Evolutionary conservation across 2,329 filamentous ascomycete genomes (phyloP), one percentile per base, ranked within the genome.

Genomic region (Fusarium miscanthi): DNA sequence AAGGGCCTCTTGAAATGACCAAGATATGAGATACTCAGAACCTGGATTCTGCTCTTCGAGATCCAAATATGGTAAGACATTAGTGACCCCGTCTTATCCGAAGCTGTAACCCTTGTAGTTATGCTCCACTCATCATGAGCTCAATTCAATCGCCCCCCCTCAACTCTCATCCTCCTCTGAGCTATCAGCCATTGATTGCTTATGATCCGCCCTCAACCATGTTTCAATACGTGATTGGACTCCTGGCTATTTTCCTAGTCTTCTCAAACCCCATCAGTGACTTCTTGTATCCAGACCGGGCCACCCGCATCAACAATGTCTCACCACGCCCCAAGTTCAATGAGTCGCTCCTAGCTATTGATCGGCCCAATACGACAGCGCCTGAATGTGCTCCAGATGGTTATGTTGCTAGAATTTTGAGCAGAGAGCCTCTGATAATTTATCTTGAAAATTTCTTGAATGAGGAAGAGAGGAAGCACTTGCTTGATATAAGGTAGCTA

Each of bases 401-500:
- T 5, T 87, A 88, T 75, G 79, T 80, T 3, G 82, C 86, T 45
- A 85, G 86, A 61, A 81, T 89, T 30, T 77, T 86, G 62, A 87
- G 82, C 48, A 82, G 84, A 59, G 84, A 84, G 61, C 87, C 87
- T 25, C 76, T 89, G 41, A 85, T 89, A 5, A 74, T 89, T 8
- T 89, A 89, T 67, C 79, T 89, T 17, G 86, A 88, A 78, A 81
- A 84, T 23, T 89, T 89, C 71, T 70, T 89, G 59, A 82, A 80
- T 19, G 67, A 72, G 13, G 78, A 78, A 8, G 87, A 89, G 76
- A 82, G 84, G 53, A 66, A 72, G 37, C 84, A 88, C 72, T 76
- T 89, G 25, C 78, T 88, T 5, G 83, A 86, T 21, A 84, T 88
- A 45, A 88, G 86, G 87, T 88, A 87, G 86, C 86, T 88, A 56